phyloP scores from a whole-genome alignment of 2,329 filamentous ascomycete genomes.

The Colletotrichum echinochloae region DNA sequence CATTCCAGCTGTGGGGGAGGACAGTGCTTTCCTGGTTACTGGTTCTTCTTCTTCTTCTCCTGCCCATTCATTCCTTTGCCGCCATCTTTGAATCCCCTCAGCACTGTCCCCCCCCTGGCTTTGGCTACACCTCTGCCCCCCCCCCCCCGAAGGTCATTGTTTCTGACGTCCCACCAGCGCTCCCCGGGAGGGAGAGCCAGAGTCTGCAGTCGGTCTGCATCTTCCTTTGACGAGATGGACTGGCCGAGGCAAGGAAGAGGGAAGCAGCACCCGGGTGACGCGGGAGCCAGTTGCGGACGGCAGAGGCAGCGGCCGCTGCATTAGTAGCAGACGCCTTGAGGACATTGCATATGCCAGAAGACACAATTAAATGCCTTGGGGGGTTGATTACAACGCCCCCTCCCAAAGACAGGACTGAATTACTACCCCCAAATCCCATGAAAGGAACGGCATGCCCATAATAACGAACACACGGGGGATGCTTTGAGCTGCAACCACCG shows the following conservation, averaged over 20 bases:
- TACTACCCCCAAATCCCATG: conserved; percentile 24
- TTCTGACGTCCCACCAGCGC: conserved; percentile 24
- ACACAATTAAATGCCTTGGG: neutral
- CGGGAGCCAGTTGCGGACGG: conserved; percentile 13
- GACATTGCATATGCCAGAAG: conserved; percentile 4
- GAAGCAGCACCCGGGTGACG: neutral
- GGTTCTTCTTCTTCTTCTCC: neutral
- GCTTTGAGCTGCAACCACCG: conserved; percentile 24
- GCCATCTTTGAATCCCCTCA: conserved; percentile 28
- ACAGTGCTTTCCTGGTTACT: conserved; percentile 18
- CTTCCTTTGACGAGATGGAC: conserved; percentile 33
- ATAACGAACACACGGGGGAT: conserved; percentile 26
- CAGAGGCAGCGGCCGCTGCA: conserved; percentile 23
- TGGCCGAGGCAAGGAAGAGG: conserved; percentile 18
- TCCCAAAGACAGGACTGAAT: conserved; percentile 10
- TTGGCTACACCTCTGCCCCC: conserved; percentile 4
- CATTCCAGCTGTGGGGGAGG: conserved; percentile 13
- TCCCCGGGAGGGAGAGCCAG: neutral
- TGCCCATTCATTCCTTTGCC: conserved; percentile 36
- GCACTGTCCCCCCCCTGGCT: conserved; percentile 31
- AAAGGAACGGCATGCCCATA: conserved; percentile 31
- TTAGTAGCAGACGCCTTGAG: conserved; percentile 10
- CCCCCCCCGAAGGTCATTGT: conserved; percentile 27
- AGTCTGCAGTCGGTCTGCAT: conserved; percentile 34
- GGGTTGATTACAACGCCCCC: neutral